Base-by-base conservation (phyloP, 179 eudicot genomes). In the Beta macrorhiza region DNA sequence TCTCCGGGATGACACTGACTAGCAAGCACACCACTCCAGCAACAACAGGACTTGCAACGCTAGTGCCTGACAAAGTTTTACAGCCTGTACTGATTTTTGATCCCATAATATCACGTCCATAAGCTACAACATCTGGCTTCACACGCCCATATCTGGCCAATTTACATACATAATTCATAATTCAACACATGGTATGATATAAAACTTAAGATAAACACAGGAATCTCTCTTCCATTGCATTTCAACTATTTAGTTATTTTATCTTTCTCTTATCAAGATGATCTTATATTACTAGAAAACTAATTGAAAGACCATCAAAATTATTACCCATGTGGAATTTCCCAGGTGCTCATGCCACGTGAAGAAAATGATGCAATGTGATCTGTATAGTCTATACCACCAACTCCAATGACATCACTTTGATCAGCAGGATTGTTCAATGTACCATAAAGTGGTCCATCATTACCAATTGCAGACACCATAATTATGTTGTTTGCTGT, bases 271-370 rank as follows among this genome's bases (percentile, higher is more conserved):
- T 19, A 37, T 44, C 67, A 64, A 45, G 55, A 80, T 58, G 51
- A 25, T 47, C 20, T 32, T 56, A 57, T 14, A 83, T 74, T 15
- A 22, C 65, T n/a, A 68, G 20, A 17, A 74, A 42, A 22, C 25
- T 69, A 64, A 37, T 12, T 62, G 14, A 32, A 17, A 77, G 79
- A 67, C 45, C 32, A 52, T 67, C 57, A 2, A 77, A 58, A 71
- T 19, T 53, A 76, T 77, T 94, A 96, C 99, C 99, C 99, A 78
- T 96, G 99, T 81, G 99, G 99, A 85, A 96, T 89, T 87, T 96
- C 99, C 99, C 99, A 96, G 51, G 98, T 96, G 85, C 98, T 96
- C 99, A 96, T 96, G 89, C 99, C 99, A 82, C 99, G 99, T 59
- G 99, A 96, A 80, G 99, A 96, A 88, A 96, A 96, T 42, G 99